These are phyloP conservation scores for Ambrosia artemisiifolia DNA, from an alignment of 129 eudicot species.

Conservation along the genomic window DNA sequence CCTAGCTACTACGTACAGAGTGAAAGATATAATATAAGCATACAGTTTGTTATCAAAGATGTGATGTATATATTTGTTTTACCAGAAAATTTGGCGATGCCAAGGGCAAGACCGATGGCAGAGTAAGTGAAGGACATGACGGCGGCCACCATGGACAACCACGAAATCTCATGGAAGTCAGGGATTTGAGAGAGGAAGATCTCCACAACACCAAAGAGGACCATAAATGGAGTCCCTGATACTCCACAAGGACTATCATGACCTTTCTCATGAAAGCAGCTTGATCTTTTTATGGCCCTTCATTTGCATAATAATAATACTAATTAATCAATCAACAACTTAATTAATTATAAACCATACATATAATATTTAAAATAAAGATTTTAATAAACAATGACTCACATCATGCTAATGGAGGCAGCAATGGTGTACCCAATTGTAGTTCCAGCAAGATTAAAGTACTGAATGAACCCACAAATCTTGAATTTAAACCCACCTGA, in stretches of 20 bases:
- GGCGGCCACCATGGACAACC: constrained; percentile 62
- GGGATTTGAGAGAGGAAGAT: constrained; percentile 55
- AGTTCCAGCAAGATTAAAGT: constrained; percentile 62
- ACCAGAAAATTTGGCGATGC: constrained; percentile 53
- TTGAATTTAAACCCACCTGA: constrained; percentile 65
- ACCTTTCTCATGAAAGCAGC: constrained; percentile 51
- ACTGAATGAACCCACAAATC: constrained; percentile 65
- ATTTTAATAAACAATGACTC: constrained; percentile 1
- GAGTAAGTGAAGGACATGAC: constrained; percentile 68
- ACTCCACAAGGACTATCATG: constrained; percentile 35
- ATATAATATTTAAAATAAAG: no score
- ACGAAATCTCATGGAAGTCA: constrained; percentile 51
- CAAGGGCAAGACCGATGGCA: constrained; percentile 59
- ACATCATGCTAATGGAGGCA: constrained; percentile 72
- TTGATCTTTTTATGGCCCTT: constrained; percentile 53
- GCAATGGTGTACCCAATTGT: constrained; percentile 80
- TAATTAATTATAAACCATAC: no score
- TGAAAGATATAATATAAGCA: no score
- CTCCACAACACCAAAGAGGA: constrained; percentile 45
- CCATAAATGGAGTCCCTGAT: constrained; percentile 57
- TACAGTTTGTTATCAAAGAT: no score
- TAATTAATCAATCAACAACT: background rate
- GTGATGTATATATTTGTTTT: no score
- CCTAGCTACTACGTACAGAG: no score
- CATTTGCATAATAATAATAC: background rate